Percentiles rank a stretch among this genome's conserved stretches.
Conservation (phyloP, 306 rosid genomes). For the Prunus armeniaca region DNA sequence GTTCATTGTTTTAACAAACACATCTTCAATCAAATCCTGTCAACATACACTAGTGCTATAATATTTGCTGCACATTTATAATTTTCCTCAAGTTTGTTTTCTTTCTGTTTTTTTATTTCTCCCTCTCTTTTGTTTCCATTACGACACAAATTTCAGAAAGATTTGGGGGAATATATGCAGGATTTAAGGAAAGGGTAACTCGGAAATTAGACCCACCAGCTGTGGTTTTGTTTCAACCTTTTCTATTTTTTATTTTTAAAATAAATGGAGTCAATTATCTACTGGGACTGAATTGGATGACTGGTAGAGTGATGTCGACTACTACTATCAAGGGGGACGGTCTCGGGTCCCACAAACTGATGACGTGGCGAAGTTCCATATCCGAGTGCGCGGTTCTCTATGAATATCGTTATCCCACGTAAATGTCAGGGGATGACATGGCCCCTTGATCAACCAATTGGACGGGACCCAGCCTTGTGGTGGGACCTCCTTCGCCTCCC, state of each 20-base stretch:
- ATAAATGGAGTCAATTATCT: neutral
- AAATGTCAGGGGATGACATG: constrained; percentile 21
- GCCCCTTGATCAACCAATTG: neutral
- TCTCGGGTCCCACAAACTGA: neutral
- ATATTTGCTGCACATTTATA: neutral
- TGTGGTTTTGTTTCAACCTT: neutral
- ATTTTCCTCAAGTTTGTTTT: constrained; percentile 29
- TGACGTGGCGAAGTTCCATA: constrained; percentile 14
- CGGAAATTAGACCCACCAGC: neutral
- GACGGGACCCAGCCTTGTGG: neutral
- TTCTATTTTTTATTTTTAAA: neutral
- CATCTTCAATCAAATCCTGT: constrained; percentile 29
- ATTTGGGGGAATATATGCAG: constrained; percentile 46
- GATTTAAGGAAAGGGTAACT: constrained; percentile 22
- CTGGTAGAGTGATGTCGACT: neutral
- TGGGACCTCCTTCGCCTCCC: neutral
- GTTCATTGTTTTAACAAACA: constrained; percentile 35
- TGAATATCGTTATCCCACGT: constrained; percentile 16
- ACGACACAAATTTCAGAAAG: constrained; percentile 33
- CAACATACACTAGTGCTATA: neutral
- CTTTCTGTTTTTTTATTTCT: constrained; percentile 5
- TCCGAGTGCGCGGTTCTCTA: neutral
- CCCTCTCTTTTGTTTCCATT: constrained; percentile 27
- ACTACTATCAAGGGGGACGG: neutral
- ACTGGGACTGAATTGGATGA: neutral